Percentiles rank a stretch among this genome's conserved stretches.
phyloP scores from a whole-genome alignment of 2,329 filamentous ascomycete species.

The Parafenestella ontariensis region DNA sequence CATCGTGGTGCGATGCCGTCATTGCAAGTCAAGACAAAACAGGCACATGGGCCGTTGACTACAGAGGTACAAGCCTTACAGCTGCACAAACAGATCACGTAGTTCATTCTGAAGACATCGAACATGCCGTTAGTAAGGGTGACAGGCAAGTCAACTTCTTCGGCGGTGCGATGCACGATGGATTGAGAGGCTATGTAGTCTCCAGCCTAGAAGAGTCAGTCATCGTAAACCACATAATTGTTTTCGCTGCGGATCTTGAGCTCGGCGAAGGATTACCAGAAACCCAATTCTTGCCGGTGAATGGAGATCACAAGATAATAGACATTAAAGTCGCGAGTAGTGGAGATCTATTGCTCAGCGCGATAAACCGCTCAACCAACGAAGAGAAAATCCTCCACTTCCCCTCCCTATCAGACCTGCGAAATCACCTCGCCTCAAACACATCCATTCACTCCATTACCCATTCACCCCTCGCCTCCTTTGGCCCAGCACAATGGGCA shows the following conservation, averaged over 20 bases:
- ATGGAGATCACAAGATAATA: neutral
- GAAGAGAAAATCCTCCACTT: conserved; percentile 2
- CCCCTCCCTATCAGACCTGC: conserved; percentile 1
- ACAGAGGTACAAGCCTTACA: conserved; percentile 29
- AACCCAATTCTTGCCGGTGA: conserved; percentile 1
- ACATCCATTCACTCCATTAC: neutral
- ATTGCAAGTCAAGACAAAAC: conserved; percentile 5
- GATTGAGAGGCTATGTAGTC: conserved; percentile 25
- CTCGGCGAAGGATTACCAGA: conserved; percentile 2
- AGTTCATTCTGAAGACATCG: neutral
- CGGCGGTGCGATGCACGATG: conserved; percentile 28
- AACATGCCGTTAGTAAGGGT: neutral
- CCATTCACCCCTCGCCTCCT: conserved; percentile 1
- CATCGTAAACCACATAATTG: conserved; percentile 2
- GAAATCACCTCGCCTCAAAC: neutral
- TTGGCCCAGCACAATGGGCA: conserved; percentile 7
- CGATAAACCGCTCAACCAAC: neutral
- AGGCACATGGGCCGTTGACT: conserved; percentile 11
- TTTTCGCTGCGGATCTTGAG: conserved; percentile 20
- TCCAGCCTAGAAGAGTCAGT: neutral
- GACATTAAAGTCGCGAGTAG: conserved; percentile 16
- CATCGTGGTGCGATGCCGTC: conserved; percentile 42
- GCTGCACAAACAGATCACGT: conserved; percentile 9
- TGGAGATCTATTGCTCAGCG: conserved; percentile 4
- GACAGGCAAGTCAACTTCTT: conserved; percentile 18